phyloP scores from a whole-genome alignment of 495 filamentous ascomycete genomes.

The Cercophora newfieldiana region DNA sequence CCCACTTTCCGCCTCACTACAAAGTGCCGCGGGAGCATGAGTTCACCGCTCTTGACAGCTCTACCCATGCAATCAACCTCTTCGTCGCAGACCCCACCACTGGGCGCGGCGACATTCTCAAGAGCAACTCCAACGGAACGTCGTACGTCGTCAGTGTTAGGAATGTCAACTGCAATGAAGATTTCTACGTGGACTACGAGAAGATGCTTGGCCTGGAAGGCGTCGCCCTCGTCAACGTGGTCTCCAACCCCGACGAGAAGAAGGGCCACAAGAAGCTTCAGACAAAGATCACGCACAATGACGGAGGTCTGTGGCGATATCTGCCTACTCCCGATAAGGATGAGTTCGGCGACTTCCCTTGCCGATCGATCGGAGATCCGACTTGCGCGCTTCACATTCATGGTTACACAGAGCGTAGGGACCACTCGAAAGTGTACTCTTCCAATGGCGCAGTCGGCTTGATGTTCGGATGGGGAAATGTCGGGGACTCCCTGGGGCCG shows the following conservation, averaged over 20 bases:
- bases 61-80: slow-evolving; percentile 87
- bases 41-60: slow-evolving; percentile 92
- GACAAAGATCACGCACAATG: slow-evolving; percentile 92
- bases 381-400: slow-evolving; percentile 89
- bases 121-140: slow-evolving; percentile 97
- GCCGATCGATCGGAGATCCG: slow-evolving; percentile 58
- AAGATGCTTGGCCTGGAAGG: slow-evolving; percentile 91
- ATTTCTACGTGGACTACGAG: slow-evolving; percentile 90
- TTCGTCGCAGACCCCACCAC: slow-evolving; percentile 69
- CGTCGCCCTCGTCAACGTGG: slow-evolving; percentile 81
- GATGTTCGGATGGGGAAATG: slow-evolving; percentile 89
- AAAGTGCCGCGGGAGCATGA: slow-evolving; percentile 69
- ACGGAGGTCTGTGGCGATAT: slow-evolving; percentile 81
- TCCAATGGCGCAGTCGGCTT: slow-evolving; percentile 86
- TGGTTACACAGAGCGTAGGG: slow-evolving; percentile 84
- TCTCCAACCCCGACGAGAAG: slow-evolving; percentile 67
- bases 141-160: slow-evolving; percentile 81
- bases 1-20: slow-evolving; percentile 81
- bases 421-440: slow-evolving; percentile 78
- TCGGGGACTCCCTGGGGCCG: slow-evolving; percentile 66
- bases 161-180: slow-evolving; percentile 71
- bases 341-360: slow-evolving; percentile 69
- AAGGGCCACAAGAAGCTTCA: slow-evolving; percentile 76
- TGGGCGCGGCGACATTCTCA: slow-evolving; percentile 83
- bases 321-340: slow-evolving; percentile 68